Conservation (phyloP, 768 basidiomycete genomes). For the Paxillus involutus region DNA sequence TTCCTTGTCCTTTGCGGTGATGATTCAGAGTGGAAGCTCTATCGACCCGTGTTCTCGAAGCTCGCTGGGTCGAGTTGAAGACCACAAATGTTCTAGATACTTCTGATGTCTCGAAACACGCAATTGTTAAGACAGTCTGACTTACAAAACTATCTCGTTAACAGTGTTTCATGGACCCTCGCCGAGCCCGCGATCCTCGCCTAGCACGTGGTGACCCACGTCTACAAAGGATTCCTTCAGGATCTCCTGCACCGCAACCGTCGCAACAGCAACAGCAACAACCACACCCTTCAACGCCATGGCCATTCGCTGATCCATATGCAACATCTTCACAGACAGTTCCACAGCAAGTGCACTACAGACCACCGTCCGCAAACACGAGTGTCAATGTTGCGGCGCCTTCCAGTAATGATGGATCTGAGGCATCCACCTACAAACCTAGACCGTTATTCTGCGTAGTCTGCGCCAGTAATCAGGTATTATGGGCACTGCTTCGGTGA, state of each 20-base stretch:
- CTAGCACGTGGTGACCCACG: constrained; percentile 71
- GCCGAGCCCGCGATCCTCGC: constrained; percentile 79
- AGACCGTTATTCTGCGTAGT: constrained; percentile 95
- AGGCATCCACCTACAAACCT: constrained; percentile 47
- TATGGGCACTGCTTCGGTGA: background rate
- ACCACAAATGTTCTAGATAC: constrained; percentile 89
- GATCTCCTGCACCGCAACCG: constrained; percentile 33
- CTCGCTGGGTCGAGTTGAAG: constrained; percentile 68
- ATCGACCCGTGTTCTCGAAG: constrained; percentile 53
- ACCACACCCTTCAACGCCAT: constrained; percentile 8
- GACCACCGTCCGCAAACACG: constrained; percentile 10
- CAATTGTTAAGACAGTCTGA: constrained; percentile 13
- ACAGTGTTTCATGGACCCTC: constrained; percentile 63
- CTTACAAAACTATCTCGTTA: constrained; percentile 12
- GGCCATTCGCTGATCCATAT: constrained; percentile 19
- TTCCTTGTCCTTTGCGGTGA: constrained; percentile 37
- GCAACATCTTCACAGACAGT: background rate
- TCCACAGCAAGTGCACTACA: constrained; percentile 17
- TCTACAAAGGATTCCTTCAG: constrained; percentile 48
- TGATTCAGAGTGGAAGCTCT: constrained; percentile 95
- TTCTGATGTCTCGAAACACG: constrained; percentile 57
- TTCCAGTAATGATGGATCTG: constrained; percentile 7
- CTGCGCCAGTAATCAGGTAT: constrained; percentile 97
- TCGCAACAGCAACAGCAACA: constrained; percentile 21
- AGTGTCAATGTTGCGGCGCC: background rate